These are phyloP conservation scores for Cercophora sp. DNA, from an alignment of 495 filamentous ascomycete species.

Conservation along the genomic window DNA sequence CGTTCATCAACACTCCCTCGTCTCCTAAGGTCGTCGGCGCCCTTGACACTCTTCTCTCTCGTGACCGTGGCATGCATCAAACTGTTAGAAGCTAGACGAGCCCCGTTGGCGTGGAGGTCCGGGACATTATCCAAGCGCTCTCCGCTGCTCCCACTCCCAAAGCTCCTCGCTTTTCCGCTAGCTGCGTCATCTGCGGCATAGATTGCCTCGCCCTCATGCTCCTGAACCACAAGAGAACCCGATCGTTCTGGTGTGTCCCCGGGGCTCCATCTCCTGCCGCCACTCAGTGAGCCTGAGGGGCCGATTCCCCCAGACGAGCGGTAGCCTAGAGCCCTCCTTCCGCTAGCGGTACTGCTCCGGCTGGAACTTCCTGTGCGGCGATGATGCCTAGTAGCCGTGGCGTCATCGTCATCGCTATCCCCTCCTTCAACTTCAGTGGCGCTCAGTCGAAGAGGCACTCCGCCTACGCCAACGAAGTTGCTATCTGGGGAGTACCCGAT, in stretches of 20 bases:
- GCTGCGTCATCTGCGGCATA: constrained; percentile 34
- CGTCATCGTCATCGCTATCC: constrained; percentile 69
- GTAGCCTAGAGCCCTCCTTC: constrained; percentile 54
- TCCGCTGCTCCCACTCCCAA: constrained; percentile 51
- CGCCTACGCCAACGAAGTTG: constrained; percentile 66
- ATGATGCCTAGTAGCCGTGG: constrained; percentile 54
- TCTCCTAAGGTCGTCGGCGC: constrained; percentile 69
- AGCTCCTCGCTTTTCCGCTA: constrained; percentile 40
- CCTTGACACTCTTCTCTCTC: constrained; percentile 63
- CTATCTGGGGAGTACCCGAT: constrained; percentile 67
- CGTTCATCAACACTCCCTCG: constrained; percentile 93
- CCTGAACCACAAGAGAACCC: constrained; percentile 42
- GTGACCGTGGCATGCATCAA: constrained; percentile 48
- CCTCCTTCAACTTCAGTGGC: constrained; percentile 92
- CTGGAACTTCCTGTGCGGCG: constrained; percentile 71
- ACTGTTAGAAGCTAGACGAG: constrained; percentile 50
- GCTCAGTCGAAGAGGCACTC: constrained; percentile 84
- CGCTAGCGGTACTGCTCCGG: constrained; percentile 71
- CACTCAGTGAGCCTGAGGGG: constrained; percentile 28
- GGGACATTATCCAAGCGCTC: constrained; percentile 49
- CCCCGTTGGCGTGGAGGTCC: constrained; percentile 34
- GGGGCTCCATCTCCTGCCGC: constrained; percentile 58
- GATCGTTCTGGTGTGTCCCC: constrained; percentile 60
- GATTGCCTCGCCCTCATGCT: constrained; percentile 26
- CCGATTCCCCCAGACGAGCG: constrained; percentile 45